Percentiles rank a stretch among this genome's conserved stretches.
phyloP scores from a whole-genome alignment of 768 basidiomycete species.

The Lactarius pseudohatsudake region DNA sequence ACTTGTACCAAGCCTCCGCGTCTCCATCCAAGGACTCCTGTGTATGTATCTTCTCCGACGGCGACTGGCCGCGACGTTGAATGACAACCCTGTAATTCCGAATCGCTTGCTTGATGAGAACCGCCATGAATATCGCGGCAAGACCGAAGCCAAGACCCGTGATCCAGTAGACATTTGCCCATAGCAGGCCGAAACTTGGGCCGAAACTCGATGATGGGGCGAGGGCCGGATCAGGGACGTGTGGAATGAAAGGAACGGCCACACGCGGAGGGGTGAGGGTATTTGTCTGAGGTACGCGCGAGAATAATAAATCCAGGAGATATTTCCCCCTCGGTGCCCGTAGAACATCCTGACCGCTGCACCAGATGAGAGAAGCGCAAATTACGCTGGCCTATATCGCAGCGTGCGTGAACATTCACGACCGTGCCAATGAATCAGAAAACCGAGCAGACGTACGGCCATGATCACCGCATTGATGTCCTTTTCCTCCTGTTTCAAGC shows the following conservation, averaged over 20 bases:
- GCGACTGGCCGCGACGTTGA: neutral
- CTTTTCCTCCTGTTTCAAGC: neutral
- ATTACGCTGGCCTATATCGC: neutral
- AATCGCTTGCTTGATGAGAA: neutral
- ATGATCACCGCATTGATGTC: neutral
- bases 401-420: neutral
- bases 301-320: neutral
- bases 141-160: slow-evolving; percentile 4
- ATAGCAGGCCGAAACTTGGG: neutral
- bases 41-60: neutral
- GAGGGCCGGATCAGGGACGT: neutral
- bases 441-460: slow-evolving; percentile 8
- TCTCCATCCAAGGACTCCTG: neutral
- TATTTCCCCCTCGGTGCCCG: neutral
- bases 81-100: neutral
- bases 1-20: neutral
- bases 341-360: neutral
- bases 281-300: neutral
- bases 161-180: slow-evolving; percentile 4
- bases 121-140: neutral
- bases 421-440: neutral
- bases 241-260: neutral
- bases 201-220: neutral
- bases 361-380: neutral
- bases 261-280: no score